phyloP scores from a whole-genome alignment of 2,329 filamentous ascomycete genomes.

The Chaetomiaceae sp. region DNA sequence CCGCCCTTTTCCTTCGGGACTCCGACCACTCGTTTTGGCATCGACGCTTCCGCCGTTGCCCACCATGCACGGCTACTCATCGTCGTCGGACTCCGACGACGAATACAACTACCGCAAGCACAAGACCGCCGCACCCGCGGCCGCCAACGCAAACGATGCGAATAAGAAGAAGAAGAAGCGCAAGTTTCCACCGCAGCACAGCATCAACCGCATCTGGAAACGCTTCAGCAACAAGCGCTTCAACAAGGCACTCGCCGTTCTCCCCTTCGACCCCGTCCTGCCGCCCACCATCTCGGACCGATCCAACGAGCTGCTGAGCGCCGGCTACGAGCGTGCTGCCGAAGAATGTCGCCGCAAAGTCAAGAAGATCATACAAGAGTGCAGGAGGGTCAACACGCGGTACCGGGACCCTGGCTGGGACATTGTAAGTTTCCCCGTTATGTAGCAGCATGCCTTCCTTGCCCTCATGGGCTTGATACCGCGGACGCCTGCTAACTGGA shows the following conservation, averaged over 20 bases:
- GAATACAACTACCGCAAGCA: slow-evolving; percentile 27
- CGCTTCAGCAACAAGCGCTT: slow-evolving; percentile 57
- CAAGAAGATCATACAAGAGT: slow-evolving; percentile 58
- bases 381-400: slow-evolving; percentile 70
- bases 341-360: slow-evolving; percentile 61
- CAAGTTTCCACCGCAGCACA: slow-evolving; percentile 57
- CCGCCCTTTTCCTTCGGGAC: slow-evolving; percentile 6
- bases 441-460: no score
- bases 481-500: not conserved
- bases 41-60: slow-evolving; percentile 7
- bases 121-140: slow-evolving; percentile 20
- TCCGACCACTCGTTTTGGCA: slow-evolving; percentile 2
- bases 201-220: slow-evolving; percentile 64
- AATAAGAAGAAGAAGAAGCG: slow-evolving; percentile 55
- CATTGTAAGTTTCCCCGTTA: slow-evolving; percentile 45
- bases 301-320: slow-evolving; percentile 55
- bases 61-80: slow-evolving; percentile 30
- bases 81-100: slow-evolving; percentile 28
- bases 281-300: slow-evolving; percentile 46
- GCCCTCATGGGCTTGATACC: no score
- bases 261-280: slow-evolving; percentile 58
- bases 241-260: slow-evolving; percentile 59
- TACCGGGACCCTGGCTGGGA: slow-evolving; percentile 65
- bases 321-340: slow-evolving; percentile 58
- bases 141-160: slow-evolving; percentile 21